Evolutionary conservation across 148 eudicot genomes (phyloP).

Genomic region (Silene conica): DNA sequence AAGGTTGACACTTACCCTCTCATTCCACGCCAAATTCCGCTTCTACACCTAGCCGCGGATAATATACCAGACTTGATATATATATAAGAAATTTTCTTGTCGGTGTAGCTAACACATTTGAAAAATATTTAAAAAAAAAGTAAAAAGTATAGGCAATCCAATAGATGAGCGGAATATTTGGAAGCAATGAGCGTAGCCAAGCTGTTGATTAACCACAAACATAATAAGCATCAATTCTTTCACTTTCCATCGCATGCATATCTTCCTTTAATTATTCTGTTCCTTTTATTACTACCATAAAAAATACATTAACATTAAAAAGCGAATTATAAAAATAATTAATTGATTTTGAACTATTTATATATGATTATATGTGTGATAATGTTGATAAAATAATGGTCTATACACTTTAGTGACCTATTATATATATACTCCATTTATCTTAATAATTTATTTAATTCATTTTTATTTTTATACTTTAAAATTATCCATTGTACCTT

Average conservation of each 20-base stretch:
- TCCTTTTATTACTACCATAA: background rate
- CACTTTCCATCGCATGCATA: conserved; percentile 15
- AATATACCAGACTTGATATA: background rate
- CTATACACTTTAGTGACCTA: too few relatives aligned
- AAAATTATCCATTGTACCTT: too few relatives aligned
- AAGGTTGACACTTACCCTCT: too few relatives aligned
- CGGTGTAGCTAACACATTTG: background rate
- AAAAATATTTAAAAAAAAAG: background rate
- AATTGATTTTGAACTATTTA: too few relatives aligned
- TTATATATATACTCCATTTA: too few relatives aligned
- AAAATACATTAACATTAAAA: background rate
- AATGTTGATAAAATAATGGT: too few relatives aligned
- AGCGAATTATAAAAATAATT: too few relatives aligned
- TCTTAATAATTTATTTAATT: too few relatives aligned
- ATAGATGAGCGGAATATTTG: background rate
- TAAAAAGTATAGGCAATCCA: background rate
- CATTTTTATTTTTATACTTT: too few relatives aligned
- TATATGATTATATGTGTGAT: too few relatives aligned
- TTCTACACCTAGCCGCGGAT: too few relatives aligned
- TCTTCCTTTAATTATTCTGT: conserved; percentile 1
- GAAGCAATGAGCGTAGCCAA: background rate
- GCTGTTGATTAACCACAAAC: conserved; percentile 14
- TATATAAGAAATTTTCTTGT: background rate
- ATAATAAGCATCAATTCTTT: conserved; percentile 16
- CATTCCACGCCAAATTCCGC: too few relatives aligned